Percentiles rank a stretch among this genome's conserved stretches.
phyloP scores from a whole-genome alignment of 345 rosid genomes.

The Angophora floribunda region DNA sequence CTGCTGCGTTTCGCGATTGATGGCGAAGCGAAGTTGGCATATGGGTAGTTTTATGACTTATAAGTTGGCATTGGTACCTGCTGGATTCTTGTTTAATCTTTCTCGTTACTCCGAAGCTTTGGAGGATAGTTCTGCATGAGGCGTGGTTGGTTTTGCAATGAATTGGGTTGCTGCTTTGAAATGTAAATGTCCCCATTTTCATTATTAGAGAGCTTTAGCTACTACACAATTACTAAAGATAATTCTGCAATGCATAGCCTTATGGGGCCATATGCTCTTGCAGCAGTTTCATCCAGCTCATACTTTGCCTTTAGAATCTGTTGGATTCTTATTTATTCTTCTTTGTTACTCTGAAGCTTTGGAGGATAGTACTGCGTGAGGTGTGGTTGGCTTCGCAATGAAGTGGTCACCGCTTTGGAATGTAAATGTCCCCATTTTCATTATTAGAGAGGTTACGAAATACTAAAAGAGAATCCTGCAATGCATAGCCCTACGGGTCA shows the following conservation, averaged over 20 bases:
- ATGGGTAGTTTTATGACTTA: neutral
- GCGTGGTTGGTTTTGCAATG: neutral
- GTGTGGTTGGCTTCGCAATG: neutral
- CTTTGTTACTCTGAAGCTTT: neutral
- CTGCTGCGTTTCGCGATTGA: neutral
- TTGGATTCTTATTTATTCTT: neutral
- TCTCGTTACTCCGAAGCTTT: neutral
- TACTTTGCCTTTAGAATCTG: neutral
- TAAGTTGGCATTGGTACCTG: neutral
- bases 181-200: neutral
- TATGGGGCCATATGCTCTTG: neutral
- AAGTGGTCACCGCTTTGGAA: neutral
- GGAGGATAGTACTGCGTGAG: neutral
- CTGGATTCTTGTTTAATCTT: neutral
- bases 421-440: accelerated
- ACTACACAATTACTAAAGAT: neutral
- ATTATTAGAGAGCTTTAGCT: neutral
- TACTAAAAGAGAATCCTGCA: neutral
- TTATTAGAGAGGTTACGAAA: neutral
- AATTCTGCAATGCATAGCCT: neutral
- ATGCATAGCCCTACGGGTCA: neutral
- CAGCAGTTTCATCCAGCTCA: neutral
- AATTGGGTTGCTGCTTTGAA: neutral
- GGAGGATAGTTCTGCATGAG: neutral
- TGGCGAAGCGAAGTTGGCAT: neutral